Conservation (phyloP, 2,329 filamentous ascomycete genomes). For the Ascochyta koolunga region DNA sequence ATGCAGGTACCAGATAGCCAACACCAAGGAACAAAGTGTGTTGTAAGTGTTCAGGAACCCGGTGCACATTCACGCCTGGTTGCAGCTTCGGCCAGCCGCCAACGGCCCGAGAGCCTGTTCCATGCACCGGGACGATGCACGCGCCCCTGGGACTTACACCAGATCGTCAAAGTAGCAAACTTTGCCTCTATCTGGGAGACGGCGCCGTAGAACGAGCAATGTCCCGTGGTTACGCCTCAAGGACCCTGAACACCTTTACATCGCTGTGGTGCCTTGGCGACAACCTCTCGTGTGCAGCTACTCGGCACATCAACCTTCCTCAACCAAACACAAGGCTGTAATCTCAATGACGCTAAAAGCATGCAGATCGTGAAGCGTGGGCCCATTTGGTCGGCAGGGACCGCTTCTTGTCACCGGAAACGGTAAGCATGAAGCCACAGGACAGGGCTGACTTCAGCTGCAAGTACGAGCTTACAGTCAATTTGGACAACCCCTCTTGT, state of each 20-base stretch:
- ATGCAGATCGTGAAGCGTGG: slow-evolving; percentile 13
- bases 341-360: not conserved
- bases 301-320: not conserved
- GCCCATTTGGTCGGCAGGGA: slow-evolving; percentile 9
- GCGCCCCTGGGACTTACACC: not conserved
- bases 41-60: not conserved
- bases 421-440: slow-evolving; percentile 33
- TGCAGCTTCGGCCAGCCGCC: slow-evolving; percentile 3
- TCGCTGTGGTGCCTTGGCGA: not conserved
- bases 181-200: not conserved
- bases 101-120: slow-evolving; percentile 6
- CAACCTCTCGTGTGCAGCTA: slow-evolving; percentile 1
- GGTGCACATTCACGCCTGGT: not conserved
- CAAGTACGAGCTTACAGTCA: slow-evolving; percentile 21
- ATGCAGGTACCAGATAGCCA: not conserved
- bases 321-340: slow-evolving; percentile 13
- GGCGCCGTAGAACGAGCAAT: not conserved
- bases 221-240: not conserved
- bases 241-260: not conserved
- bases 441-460: slow-evolving; percentile 32
- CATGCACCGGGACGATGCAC: slow-evolving; percentile 1
- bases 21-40: not conserved
- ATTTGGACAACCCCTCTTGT: slow-evolving; percentile 13
- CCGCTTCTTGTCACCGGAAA: slow-evolving; percentile 25
- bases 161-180: not conserved